Conservation (phyloP, 305 asterid species). For the Caryopteris hybrid region DNA sequence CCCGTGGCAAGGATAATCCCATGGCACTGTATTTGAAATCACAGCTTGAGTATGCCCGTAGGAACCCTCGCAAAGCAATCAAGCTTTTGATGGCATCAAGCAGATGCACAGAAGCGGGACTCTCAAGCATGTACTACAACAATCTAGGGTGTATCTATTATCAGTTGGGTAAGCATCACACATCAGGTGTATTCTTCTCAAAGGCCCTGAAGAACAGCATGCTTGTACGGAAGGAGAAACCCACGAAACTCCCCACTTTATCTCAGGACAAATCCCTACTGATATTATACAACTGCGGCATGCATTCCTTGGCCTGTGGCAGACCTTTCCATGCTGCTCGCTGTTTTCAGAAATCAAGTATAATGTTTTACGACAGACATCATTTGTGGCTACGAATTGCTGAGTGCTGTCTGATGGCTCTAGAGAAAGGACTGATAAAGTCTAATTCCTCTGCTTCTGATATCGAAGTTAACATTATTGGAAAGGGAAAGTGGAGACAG, state of each 20-base stretch:
- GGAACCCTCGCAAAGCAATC: conserved; percentile 80
- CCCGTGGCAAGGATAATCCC: conserved; percentile 76
- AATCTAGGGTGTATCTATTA: conserved; percentile 91
- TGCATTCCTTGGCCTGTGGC: conserved; percentile 74
- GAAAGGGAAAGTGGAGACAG: conserved; percentile 93
- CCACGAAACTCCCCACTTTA: conserved; percentile 51
- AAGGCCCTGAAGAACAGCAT: conserved; percentile 65
- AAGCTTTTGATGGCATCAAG: conserved; percentile 81
- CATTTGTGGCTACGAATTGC: conserved; percentile 85
- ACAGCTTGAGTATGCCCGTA: conserved; percentile 88
- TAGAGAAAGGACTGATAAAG: conserved; percentile 68
- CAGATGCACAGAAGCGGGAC: conserved; percentile 53
- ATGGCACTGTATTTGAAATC: conserved; percentile 86
- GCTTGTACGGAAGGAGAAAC: conserved; percentile 53
- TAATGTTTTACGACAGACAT: conserved; percentile 56
- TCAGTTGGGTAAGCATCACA: conserved; percentile 70
- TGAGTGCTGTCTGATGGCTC: conserved; percentile 92
- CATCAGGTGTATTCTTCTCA: conserved; percentile 68
- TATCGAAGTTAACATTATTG: conserved; percentile 59
- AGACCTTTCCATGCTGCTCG: conserved; percentile 75
- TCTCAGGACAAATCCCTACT: conserved; percentile 75
- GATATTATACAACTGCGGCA: conserved; percentile 77
- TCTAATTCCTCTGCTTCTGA: conserved; percentile 34
- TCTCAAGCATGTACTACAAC: conserved; percentile 77
- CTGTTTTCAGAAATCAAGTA: conserved; percentile 67